Conservation (phyloP, 2,329 filamentous ascomycete species). For the Dryadomyces quercus-mongolicae region DNA sequence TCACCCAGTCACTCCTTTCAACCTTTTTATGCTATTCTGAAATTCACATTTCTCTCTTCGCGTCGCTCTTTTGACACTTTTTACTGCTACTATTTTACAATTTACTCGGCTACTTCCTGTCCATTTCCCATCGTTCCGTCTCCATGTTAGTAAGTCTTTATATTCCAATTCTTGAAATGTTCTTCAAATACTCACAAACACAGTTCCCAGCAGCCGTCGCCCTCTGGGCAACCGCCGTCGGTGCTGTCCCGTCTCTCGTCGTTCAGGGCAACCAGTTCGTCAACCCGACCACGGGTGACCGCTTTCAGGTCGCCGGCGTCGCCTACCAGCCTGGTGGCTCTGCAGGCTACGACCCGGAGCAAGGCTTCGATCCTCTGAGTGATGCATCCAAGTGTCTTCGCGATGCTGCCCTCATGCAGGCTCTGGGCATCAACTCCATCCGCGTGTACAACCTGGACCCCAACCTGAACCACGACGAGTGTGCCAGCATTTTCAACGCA, state of each 20-base stretch:
- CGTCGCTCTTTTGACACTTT: background rate
- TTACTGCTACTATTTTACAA: background rate
- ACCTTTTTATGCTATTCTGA: background rate
- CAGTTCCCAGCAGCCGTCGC: conserved; percentile 33
- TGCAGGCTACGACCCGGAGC: conserved; percentile 43
- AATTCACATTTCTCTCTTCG: background rate
- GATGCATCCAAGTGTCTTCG: conserved; percentile 45
- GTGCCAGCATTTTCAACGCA: conserved; percentile 56
- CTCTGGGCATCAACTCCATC: conserved; percentile 53
- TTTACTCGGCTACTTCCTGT: background rate
- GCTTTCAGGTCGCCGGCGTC: conserved; percentile 54
- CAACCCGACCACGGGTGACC: conserved; percentile 43
- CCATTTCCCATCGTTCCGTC: background rate
- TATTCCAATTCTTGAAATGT: background rate
- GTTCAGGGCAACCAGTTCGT: conserved; percentile 47
- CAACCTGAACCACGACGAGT: conserved; percentile 53
- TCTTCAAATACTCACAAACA: background rate
- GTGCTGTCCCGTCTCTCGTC: conserved; percentile 44
- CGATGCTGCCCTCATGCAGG: conserved; percentile 54
- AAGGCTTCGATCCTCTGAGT: conserved; percentile 47
- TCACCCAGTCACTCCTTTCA: background rate
- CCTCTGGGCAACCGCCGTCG: conserved; percentile 37
- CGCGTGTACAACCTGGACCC: conserved; percentile 60
- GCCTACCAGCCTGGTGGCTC: conserved; percentile 60
- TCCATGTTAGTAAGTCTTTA: background rate